Evolutionary conservation across 805 yeast species (phyloP).

Genomic region (Priceomyces fermenticarens): DNA sequence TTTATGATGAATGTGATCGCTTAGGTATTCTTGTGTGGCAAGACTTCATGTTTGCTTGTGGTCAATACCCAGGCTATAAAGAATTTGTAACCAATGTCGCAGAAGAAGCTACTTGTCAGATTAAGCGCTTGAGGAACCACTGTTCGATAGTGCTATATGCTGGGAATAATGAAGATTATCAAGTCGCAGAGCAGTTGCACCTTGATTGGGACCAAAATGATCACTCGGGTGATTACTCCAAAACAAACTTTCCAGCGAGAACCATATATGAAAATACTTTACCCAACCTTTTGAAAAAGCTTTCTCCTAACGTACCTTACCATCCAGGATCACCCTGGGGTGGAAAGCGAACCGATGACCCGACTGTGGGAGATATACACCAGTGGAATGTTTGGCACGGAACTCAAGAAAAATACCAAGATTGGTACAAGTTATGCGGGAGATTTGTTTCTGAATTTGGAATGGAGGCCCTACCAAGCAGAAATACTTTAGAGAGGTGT

Average conservation of each 20-base stretch:
- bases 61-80: constrained; percentile 46
- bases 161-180: constrained; percentile 51
- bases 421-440: constrained; percentile 46
- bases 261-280: constrained; percentile 37
- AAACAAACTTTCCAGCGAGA: constrained; percentile 43
- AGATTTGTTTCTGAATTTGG: constrained; percentile 55
- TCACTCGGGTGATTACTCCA: constrained; percentile 21
- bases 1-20: constrained; percentile 44
- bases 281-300: constrained; percentile 30
- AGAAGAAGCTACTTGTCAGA: constrained; percentile 36
- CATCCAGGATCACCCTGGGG: neutral
- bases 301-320: constrained; percentile 1
- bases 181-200: constrained; percentile 28
- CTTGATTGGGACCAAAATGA: constrained; percentile 26
- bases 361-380: constrained; percentile 25
- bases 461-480: constrained; percentile 45
- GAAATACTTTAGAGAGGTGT: constrained; percentile 31
- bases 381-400: constrained; percentile 64
- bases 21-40: constrained; percentile 51
- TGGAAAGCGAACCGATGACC: neutral
- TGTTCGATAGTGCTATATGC: constrained; percentile 38
- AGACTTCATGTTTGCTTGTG: constrained; percentile 59
- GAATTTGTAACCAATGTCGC: constrained; percentile 32
- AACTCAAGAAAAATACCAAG: constrained; percentile 45
- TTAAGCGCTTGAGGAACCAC: constrained; percentile 39